Base-by-base conservation (phyloP, 345 rosid species). In the Geranium rotundifolium region DNA sequence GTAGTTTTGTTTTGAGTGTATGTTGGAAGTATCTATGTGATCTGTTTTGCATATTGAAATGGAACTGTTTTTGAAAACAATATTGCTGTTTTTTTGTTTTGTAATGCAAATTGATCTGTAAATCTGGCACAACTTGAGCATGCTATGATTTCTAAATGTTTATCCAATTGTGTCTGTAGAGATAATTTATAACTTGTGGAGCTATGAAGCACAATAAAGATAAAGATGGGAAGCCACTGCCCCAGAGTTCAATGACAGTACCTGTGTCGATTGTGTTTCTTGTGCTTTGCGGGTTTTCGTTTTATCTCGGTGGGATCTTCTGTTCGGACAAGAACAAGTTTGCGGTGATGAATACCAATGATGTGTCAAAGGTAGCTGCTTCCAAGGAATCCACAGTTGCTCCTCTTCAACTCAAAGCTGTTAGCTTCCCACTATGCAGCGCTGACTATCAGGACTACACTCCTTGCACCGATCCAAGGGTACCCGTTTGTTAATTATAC, bases 391-490 rank as follows among this genome's bases (percentile, higher is more conserved):
- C 79, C 0, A 57, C 59, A 0, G 82, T 65, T 50, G 59, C 72
- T 54, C 77, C 96, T 54, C 83, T 76, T 61, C 87, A 87, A 65
- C 67, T 76, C 63, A 86, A 87, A 65, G 59, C 83, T 23, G 71
- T 78, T 39, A 57, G 79, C 30, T 93, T 93, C 68, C 81, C 85
- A 0, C 95, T 85, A 75, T 93, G 99, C 82, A 85, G 89, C 73
- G 72, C 55, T 23, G 85, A 86, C 66, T 87, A 75, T 69, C 99
- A 93, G 69, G 98, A 92, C 76, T 87, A 87, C 81, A 92, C 98
- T 68, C 96, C 98, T 0, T 92, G 98, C 83, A 93, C 99, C 0
- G 99, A 93, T 83, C 99, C 99, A 59, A 81, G 65, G 90, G 99
- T 90, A 80, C 41, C 7, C 61, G 4, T 20, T 30, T 62, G 20